Conservation (phyloP, 2,329 filamentous ascomycete genomes). For the Teratosphaeria nubilosa region DNA sequence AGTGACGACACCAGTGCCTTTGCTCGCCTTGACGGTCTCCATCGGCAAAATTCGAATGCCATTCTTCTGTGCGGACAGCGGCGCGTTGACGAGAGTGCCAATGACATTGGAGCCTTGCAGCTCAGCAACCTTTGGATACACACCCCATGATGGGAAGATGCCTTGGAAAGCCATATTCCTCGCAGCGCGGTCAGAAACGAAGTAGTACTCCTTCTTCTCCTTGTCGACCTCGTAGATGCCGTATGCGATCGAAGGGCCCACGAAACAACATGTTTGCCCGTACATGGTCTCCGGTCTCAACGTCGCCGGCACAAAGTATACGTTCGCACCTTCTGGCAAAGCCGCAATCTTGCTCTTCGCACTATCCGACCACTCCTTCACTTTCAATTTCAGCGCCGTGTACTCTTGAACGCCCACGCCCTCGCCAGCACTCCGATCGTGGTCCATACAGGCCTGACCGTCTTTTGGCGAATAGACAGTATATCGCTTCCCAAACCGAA, state of each 20-base stretch:
- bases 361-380: slow-evolving; percentile 76
- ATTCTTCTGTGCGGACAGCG: slow-evolving; percentile 73
- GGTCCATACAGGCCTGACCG: slow-evolving; percentile 78
- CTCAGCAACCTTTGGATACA: slow-evolving; percentile 63
- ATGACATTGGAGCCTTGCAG: slow-evolving; percentile 70
- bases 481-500: slow-evolving; percentile 86
- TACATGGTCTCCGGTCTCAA: slow-evolving; percentile 98
- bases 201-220: slow-evolving; percentile 58
- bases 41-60: slow-evolving; percentile 87
- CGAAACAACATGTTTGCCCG: slow-evolving; percentile 91
- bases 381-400: slow-evolving; percentile 80
- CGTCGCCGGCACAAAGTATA: slow-evolving; percentile 87
- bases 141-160: slow-evolving; percentile 67
- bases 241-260: slow-evolving; percentile 81
- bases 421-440: slow-evolving; percentile 72
- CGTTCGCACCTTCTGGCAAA: slow-evolving; percentile 67
- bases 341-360: slow-evolving; percentile 61
- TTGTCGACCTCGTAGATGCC: slow-evolving; percentile 65
- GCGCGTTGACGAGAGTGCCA: slow-evolving; percentile 81
- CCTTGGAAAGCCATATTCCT: slow-evolving; percentile 96
- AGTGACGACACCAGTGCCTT: slow-evolving; percentile 94
- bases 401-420: slow-evolving; percentile 84
- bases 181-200: slow-evolving; percentile 72
- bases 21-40: slow-evolving; percentile 83
- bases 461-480: slow-evolving; percentile 90